Evolutionary conservation across 2,329 filamentous ascomycete species (phyloP).

Genomic region (Xylaria arbuscula): DNA sequence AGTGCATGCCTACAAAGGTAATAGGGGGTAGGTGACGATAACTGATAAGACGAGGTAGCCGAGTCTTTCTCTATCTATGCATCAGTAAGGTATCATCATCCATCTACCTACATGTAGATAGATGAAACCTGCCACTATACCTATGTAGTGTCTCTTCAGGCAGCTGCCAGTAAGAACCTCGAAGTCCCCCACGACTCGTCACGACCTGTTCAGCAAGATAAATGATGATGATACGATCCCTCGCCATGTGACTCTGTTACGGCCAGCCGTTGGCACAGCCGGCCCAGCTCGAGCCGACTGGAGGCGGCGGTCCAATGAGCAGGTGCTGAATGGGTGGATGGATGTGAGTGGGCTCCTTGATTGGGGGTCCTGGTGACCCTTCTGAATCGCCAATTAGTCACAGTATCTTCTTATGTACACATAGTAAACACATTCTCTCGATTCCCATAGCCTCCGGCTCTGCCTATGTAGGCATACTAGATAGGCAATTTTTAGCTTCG

Average conservation of each 20-base stretch:
- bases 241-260: constrained; percentile 29
- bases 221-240: constrained; percentile 17
- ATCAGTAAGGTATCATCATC: background rate
- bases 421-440: too few relatives aligned
- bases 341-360: constrained; percentile 24
- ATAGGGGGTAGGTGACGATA: background rate
- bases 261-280: constrained; percentile 15
- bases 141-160: background rate
- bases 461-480: background rate
- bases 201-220: constrained; percentile 18
- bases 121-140: too few relatives aligned
- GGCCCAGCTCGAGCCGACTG: constrained; percentile 6
- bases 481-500: background rate
- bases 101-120: background rate
- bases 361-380: constrained; percentile 18
- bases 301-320: constrained; percentile 16
- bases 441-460: background rate
- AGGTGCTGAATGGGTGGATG: background rate
- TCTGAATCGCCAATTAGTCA: constrained; percentile 5
- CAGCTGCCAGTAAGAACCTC: constrained; percentile 21
- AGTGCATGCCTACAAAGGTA: too few relatives aligned
- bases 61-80: background rate
- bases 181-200: background rate
- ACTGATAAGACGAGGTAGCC: background rate
- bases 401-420: background rate